Conservation (phyloP, 2,329 filamentous ascomycete species). For the Pseudocercospora crystallina region DNA sequence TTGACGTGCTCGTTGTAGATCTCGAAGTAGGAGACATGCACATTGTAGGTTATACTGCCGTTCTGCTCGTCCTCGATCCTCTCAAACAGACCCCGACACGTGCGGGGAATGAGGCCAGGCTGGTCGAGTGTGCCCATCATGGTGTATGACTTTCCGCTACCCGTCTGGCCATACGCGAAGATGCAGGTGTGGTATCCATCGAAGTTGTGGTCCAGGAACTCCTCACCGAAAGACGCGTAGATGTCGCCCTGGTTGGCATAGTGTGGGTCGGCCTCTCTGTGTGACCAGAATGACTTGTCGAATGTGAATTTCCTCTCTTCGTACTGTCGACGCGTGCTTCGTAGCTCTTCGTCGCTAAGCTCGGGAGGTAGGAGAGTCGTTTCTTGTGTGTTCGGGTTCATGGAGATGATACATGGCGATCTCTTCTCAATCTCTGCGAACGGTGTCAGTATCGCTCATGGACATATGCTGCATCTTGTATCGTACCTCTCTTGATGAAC, state of each 20-base stretch:
- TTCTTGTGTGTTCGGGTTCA: conserved; percentile 83
- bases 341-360: conserved; percentile 27
- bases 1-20: conserved; percentile 99
- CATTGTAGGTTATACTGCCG: conserved; percentile 92
- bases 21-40: conserved; percentile 97
- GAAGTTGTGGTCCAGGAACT: conserved; percentile 98
- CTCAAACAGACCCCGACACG: conserved; percentile 93
- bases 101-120: conserved; percentile 88
- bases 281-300: conserved; percentile 98
- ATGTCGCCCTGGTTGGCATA: conserved; percentile 92
- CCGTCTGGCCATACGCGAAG: conserved; percentile 97
- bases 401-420: conserved; percentile 82
- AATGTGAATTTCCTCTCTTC: conserved; percentile 94
- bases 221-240: conserved; percentile 90
- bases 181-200: conserved; percentile 99
- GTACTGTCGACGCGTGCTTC: conserved; percentile 67
- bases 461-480: background rate
- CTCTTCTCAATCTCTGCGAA: conserved; percentile 72
- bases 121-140: conserved; percentile 90
- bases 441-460: conserved; percentile 28
- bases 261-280: conserved; percentile 73
- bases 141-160: conserved; percentile 96
- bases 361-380: conserved; percentile 74
- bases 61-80: conserved; percentile 82
- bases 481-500: conserved; percentile 47